Percentiles rank a stretch among this genome's conserved stretches.
Evolutionary conservation across 2,329 filamentous ascomycete species (phyloP).

Genomic region (Talaromyces sp.): DNA sequence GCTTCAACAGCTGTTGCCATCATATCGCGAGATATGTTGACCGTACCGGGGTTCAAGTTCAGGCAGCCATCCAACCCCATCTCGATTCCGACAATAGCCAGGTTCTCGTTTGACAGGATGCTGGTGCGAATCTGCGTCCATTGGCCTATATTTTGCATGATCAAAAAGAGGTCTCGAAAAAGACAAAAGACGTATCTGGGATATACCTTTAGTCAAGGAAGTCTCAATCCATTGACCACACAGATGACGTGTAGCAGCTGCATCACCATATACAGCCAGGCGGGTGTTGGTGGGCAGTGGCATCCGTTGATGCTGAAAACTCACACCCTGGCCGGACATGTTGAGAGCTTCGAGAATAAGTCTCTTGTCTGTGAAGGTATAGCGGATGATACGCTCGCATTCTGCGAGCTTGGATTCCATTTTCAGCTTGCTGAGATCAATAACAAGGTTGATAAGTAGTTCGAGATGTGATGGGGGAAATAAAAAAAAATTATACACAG

Average conservation of each 20-base stretch:
- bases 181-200: background rate
- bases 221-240: background rate
- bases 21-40: background rate
- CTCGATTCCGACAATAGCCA: background rate
- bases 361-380: background rate
- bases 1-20: constrained; percentile 10
- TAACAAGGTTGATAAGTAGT: no score
- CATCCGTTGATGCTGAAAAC: background rate
- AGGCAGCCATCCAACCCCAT: background rate
- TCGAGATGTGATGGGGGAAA: no score
- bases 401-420: background rate
- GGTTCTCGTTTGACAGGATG: background rate
- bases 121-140: background rate
- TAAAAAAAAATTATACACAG: no score
- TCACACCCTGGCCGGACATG: background rate
- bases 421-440: background rate
- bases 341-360: constrained; percentile 1
- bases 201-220: background rate
- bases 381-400: background rate
- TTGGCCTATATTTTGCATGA: background rate
- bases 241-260: background rate
- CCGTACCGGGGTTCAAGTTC: background rate
- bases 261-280: constrained; percentile 6
- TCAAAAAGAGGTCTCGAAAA: background rate
- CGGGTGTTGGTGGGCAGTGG: background rate